Evolutionary conservation across 495 filamentous ascomycete species (phyloP), one percentile per base, ranked within the genome.

Genomic region (Xylona heveae): DNA sequence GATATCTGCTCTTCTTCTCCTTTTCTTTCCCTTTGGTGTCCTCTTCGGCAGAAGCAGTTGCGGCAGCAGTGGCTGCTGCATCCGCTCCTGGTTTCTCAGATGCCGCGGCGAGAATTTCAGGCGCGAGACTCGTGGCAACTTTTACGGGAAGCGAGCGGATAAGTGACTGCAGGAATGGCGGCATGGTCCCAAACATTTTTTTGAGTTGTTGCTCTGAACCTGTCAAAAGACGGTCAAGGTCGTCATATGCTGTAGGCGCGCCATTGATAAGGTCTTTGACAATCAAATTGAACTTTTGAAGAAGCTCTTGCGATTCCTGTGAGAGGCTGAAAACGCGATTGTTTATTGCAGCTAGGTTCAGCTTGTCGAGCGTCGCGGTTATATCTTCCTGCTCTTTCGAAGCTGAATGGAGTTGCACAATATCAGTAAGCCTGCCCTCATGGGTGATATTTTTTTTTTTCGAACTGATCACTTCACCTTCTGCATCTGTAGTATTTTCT

Each of bases 221-320:
- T 9, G 77, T 79, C 20, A 97, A 59, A 10, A 97, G 71, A 41
- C 62, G 55, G 18, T 79, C 68, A 7, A 97, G 71, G 52, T 97
- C 88, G 44, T 74, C 66, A 47, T 90, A 93, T 9, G 88, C 88
- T 0, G 84, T 90, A 16, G 85, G 85, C 5, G 78, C 85, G 32
- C 85, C 85, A 48, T 80, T 84, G 35, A 79, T 62, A n/a, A 92
- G 57, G 49, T 94, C 85, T 43, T 81, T 84, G 39, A 97, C 71
- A 19, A 94, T 72, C 24, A 81, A 54, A 13, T 78, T 79, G 62
- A 97, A 97, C 38, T 74, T 74, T 26, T 67, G 62, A 23, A 90
- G 59, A 3, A 92, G 62, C 38, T 82, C 71, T 44, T 77, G 65
- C 2, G 78, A 82, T 39, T 84, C 81, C 28, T 68, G 61, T 6